Evolutionary conservation across 2,329 filamentous ascomycete species (phyloP).

Genomic region (Dactylonectria estremocensis): DNA sequence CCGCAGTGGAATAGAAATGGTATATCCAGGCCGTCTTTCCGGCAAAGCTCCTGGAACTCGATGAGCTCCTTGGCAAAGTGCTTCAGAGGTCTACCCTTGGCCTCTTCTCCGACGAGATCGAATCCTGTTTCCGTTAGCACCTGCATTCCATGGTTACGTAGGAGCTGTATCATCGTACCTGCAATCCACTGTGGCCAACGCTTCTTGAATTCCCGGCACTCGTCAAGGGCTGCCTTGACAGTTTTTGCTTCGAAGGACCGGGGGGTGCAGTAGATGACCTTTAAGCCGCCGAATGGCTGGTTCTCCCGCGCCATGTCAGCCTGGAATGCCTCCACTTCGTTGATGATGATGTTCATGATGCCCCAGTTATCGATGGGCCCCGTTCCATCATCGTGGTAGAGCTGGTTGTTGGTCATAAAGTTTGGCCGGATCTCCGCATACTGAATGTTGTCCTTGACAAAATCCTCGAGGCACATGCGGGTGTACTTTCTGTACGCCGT

Average conservation of each 20-base stretch:
- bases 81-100: conserved; percentile 71
- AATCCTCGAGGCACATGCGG: conserved; percentile 70
- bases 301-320: conserved; percentile 44
- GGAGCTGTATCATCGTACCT: conserved; percentile 61
- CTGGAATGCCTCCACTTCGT: conserved; percentile 67
- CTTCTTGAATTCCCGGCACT: conserved; percentile 74
- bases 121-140: conserved; percentile 64
- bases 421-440: conserved; percentile 81
- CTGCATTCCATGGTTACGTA: neutral
- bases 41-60: conserved; percentile 69
- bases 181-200: conserved; percentile 73
- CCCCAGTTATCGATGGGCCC: conserved; percentile 66
- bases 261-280: conserved; percentile 81
- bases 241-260: conserved; percentile 67
- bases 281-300: conserved; percentile 73
- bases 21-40: conserved; percentile 65
- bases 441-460: conserved; percentile 76
- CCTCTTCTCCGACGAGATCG: conserved; percentile 79
- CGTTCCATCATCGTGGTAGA: conserved; percentile 71
- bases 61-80: conserved; percentile 70
- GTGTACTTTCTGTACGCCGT: conserved; percentile 75
- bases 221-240: conserved; percentile 68
- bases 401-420: conserved; percentile 74
- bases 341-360: conserved; percentile 74
- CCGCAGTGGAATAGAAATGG: conserved; percentile 85